Evolutionary conservation across 2,329 filamentous ascomycete species (phyloP).

Genomic region (Alternaria brassicicola): DNA sequence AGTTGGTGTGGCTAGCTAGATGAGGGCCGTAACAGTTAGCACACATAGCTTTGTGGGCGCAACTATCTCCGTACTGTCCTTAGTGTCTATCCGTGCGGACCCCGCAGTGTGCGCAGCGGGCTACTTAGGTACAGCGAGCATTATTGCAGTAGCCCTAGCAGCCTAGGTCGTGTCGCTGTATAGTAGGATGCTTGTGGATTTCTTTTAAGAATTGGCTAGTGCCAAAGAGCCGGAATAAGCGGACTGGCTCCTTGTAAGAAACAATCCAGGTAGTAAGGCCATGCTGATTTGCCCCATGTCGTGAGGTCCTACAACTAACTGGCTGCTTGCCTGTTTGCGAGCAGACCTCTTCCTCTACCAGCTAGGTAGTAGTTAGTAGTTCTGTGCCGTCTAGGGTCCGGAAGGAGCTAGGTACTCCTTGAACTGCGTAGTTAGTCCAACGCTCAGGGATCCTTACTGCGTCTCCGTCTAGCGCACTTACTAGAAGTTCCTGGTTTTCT

Average conservation of each 20-base stretch:
- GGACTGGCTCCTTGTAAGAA: neutral
- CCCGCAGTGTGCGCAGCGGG: neutral
- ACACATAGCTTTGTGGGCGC: neutral
- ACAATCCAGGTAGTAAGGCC: constrained; percentile 4
- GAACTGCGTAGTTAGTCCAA: constrained; percentile 1
- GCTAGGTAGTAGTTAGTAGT: neutral
- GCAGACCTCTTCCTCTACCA: neutral
- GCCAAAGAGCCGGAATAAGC: neutral
- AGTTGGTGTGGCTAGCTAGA: neutral
- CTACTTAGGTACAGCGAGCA: neutral
- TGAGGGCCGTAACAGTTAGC: neutral
- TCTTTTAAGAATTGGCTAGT: neutral
- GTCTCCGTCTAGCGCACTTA: neutral
- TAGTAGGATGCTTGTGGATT: neutral
- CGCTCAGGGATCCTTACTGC: neutral
- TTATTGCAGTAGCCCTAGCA: constrained; percentile 1
- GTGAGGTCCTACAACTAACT: constrained; percentile 1
- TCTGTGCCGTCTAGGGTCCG: neutral
- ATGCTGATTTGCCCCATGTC: neutral
- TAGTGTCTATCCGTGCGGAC: neutral
- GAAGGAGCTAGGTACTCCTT: constrained; percentile 8
- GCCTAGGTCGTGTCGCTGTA: neutral
- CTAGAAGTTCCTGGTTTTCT: neutral
- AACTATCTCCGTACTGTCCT: neutral
- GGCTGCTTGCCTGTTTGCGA: constrained; percentile 1